Percentiles rank a stretch among this genome's conserved stretches.
Conservation (phyloP, 306 rosid genomes). For the Corylus americana region DNA sequence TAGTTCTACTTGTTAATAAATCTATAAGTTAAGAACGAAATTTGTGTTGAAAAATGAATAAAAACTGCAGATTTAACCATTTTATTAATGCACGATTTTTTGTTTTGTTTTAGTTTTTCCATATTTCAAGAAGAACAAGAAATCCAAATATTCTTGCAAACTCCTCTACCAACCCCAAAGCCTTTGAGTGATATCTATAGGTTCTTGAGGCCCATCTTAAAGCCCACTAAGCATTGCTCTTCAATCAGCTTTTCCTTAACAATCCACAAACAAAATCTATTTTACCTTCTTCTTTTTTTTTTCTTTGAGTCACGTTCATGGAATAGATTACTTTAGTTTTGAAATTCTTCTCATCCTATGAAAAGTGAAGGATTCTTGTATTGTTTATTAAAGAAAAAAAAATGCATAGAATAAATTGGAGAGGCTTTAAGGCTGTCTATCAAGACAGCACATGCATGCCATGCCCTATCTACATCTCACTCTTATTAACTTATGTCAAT, state of each 20-base stretch:
- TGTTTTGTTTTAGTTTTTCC: too few species aligned
- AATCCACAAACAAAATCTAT: background rate
- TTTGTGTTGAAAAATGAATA: too few species aligned
- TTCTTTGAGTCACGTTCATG: background rate
- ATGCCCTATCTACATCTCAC: background rate
- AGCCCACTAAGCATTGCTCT: background rate
- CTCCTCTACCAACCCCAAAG: background rate
- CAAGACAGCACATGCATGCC: background rate
- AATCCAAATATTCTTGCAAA: too few species aligned
- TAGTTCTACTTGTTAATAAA: too few species aligned
- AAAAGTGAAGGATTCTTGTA: background rate
- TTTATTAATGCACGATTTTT: too few species aligned
- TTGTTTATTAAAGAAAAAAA: background rate
- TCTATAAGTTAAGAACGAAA: too few species aligned
- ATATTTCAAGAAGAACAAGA: too few species aligned
- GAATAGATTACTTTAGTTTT: background rate
- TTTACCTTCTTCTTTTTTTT: background rate
- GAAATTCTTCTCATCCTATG: background rate
- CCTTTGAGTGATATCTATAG: background rate
- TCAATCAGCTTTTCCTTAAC: background rate
- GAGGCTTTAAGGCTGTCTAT: background rate
- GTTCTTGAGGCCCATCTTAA: background rate
- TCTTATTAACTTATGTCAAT: background rate
- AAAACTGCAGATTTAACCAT: too few species aligned
- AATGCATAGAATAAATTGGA: background rate